Evolutionary conservation across 2,329 filamentous ascomycete genomes (phyloP), one percentile per base, ranked within the genome.

Genomic region (Claviceps quebecensis): DNA sequence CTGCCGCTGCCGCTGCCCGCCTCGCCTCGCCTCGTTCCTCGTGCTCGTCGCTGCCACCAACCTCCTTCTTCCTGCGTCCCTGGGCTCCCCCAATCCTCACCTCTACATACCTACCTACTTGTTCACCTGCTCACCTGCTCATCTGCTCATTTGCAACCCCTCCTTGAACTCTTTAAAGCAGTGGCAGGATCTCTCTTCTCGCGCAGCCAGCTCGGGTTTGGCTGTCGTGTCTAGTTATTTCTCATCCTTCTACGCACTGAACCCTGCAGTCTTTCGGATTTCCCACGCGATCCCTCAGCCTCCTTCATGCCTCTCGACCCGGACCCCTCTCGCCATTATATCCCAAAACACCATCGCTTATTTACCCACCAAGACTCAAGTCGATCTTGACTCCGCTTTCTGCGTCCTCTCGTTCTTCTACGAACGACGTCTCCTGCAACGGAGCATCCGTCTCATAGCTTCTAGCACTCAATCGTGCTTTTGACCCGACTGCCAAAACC

Each of bases 391-490:
- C 29, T 40, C 50, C 48, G 47, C 46, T 48, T 50, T 36, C 47
- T 47, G 48, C 53, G 48, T 53, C 51, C n/a, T 53, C 46, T 49
- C 44, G 40, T 51, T 52, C 29, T 47, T 36, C 45, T 47, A 53
- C 55, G 45, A 50, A 23, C 13, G 29, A 43, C 41, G 43, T 41
- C 39, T 46, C 26, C 34, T 22, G 17, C n/a, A 14, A 39, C 22
- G 16, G 17, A 45, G 37, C 22, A 6, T 47, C 5, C 29, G 26
- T 38, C 38, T 17, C 14, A 44, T 16, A 19, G 19, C 22, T 29
- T 16, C 36, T 6, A 34, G 44, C 16, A n/a, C 22, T 40, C 5
- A 19, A 41, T 17, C 34, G 37, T 45, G 48, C 40, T 45, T 19
- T 45, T 38, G 41, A 45, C 45, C 34, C 40, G 16, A 37, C 48